Evolutionary conservation across 2,329 filamentous ascomycete species (phyloP), one percentile per base, ranked within the genome.

Genomic region (Aspergillus japonicus): DNA sequence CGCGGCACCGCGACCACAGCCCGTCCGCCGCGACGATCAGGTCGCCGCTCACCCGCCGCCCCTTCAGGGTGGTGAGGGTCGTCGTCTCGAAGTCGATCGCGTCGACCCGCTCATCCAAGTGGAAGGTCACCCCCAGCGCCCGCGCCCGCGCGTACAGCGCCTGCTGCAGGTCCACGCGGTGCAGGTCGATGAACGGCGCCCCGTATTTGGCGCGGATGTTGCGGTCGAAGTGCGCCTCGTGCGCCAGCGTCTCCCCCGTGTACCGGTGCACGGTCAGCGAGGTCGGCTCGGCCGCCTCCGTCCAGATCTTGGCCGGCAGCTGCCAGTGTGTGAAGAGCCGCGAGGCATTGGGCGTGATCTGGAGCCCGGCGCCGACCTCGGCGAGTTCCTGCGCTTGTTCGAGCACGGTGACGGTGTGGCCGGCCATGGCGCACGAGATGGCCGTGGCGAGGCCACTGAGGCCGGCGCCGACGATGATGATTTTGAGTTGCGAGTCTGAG

Each of bases 21-120:
- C 87, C 87, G 62, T 90, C 88, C 0, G 86, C 85, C 0, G 81
- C 87, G 1, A 90, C 78, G 5, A 90, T 75, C 6, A 89, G 71
- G 64, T 89, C 85, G 2, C 79, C 83, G 0, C 71, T 69, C 2
- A 78, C 77, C 1, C 65, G 71, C 4, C 75, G 72, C 0, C 81
- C 83, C 1, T 67, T 76, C 0, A 84, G 68, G 4, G 74, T 75
- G 1, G 80, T 73, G 3, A 71, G 64, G 3, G 61, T 68, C 1
- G 68, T 66, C 0, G 62, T 49, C 1, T 65, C 63, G 1, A 71
- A 70, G 11, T 80, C 72, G n/a, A 85, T 71, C 58, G 5, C 69
- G 71, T 67, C 65, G 0, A 87, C 81, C 47, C 78, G 76, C 23
- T 81, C 75, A 0, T 80, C 80, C 0, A 87, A 74, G 2, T 76